Base-by-base conservation (phyloP, 257 asterid genomes). In the Solanum chiquidenum region DNA sequence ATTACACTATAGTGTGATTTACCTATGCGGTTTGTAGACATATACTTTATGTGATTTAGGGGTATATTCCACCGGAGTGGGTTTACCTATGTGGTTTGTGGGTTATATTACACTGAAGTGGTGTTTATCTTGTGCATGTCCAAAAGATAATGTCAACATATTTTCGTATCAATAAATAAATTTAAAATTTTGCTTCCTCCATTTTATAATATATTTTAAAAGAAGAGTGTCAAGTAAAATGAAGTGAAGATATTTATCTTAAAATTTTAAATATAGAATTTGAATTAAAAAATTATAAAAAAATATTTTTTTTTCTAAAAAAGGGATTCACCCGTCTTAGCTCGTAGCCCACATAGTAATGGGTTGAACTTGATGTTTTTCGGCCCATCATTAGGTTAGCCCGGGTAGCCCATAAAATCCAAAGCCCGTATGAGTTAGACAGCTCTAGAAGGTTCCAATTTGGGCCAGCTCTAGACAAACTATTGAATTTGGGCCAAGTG, bases 291-390 rank as follows among this genome's bases (percentile, higher is more conserved):
- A 16, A 0, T 16, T 52, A 52, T 16, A 52, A 5, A 46, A 46
- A 49, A 2, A 52, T 2, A 52, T 52, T 6, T 18, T 52, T 52
- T 1, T 52, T 52, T 55, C 6, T 18, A 0, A 20, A 7, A 55
- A 55, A 20, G 11, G 11, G 64, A 0, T 55, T 7, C 0, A 55
- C n/a, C n/a, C 64, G 10, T 6, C n/a, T 5, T 0, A 55, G n/a
- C 4, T 0, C 4, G 4, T 18, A 55, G 2, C 64, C 64, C 64
- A 55, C 11, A 20, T 55, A 55, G 25, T 7, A 20, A 20, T 55
- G 25, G 64, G 9, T 20, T 55, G 64, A 18, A 20, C 5, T 55
- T 55, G 0, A 55, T 20, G 4, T 20, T 55, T 55, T 55, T 55
- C 25, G 25, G 64, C 11, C 64, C 64, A 55, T 55, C 5, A 55